A percentile compares a stretch with the other conserved stretches of the same genome.
Conservation (phyloP, 2,329 filamentous ascomycete genomes). For the Pseudogymnoascus sp. region DNA sequence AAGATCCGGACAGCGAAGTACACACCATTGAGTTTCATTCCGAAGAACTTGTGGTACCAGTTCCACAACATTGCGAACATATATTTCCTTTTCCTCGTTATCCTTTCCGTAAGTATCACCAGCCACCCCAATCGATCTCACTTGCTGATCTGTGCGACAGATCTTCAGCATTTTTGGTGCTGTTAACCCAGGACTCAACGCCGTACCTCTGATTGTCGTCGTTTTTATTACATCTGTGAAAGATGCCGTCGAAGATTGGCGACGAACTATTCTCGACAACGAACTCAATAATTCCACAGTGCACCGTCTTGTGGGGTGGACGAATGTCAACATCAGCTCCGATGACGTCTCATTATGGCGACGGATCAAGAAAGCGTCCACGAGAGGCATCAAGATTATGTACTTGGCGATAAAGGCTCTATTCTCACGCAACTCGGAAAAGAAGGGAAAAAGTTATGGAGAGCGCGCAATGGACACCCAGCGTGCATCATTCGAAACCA, state of each 20-base stretch:
- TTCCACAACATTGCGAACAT: slow-evolving; percentile 98
- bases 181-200: slow-evolving; percentile 79
- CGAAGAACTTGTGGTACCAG: slow-evolving; percentile 95
- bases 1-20: slow-evolving; percentile 99
- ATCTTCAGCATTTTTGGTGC: slow-evolving; percentile 95
- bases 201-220: slow-evolving; percentile 90
- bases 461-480: slow-evolving; percentile 22
- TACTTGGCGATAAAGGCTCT: slow-evolving; percentile 8
- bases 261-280: slow-evolving; percentile 82
- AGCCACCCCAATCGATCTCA: slow-evolving; percentile 10
- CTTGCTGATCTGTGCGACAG: slow-evolving; percentile 40
- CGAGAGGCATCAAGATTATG: slow-evolving; percentile 16
- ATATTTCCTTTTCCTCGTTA: slow-evolving; percentile 95
- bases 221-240: slow-evolving; percentile 83
- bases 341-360: slow-evolving; percentile 84
- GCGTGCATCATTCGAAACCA: slow-evolving; percentile 54
- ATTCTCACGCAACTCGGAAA: slow-evolving; percentile 45
- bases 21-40: slow-evolving; percentile 87
- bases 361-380: slow-evolving; percentile 80
- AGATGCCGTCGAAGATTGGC: slow-evolving; percentile 91
- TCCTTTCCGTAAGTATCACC: slow-evolving; percentile 69
- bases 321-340: slow-evolving; percentile 86
- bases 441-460: slow-evolving; percentile 18
- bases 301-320: slow-evolving; percentile 79
- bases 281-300: slow-evolving; percentile 95